phyloP scores from a whole-genome alignment of 768 basidiomycete species.

The Suillus occidentalis region DNA sequence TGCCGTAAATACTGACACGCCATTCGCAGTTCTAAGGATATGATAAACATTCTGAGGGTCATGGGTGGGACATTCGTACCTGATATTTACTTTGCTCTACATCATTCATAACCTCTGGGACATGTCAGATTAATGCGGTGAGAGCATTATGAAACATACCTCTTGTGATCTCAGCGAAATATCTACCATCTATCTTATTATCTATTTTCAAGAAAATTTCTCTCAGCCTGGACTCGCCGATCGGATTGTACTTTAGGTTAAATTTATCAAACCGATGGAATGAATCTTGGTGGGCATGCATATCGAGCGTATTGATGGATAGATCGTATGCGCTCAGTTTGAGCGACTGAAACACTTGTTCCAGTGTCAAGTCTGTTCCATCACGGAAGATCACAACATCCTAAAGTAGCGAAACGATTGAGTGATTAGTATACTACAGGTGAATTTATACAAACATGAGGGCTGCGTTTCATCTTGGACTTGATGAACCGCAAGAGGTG shows the following conservation, averaged over 20 bases:
- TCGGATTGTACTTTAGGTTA: slow-evolving; percentile 96
- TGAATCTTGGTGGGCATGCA: slow-evolving; percentile 98
- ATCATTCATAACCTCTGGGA: slow-evolving; percentile 93
- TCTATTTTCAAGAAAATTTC: slow-evolving; percentile 99
- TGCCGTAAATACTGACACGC: slow-evolving; percentile 94
- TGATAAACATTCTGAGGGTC: not conserved
- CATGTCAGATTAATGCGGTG: not conserved
- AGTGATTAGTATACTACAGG: not conserved
- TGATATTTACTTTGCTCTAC: slow-evolving; percentile 98
- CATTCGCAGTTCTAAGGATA: slow-evolving; percentile 84
- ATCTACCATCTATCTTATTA: slow-evolving; percentile 88
- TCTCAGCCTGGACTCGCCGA: slow-evolving; percentile 89
- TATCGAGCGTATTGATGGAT: slow-evolving; percentile 97
- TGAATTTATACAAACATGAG: slow-evolving; percentile 51
- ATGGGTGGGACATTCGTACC: slow-evolving; percentile 40
- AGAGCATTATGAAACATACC: slow-evolving; percentile 45
- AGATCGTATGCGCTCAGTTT: slow-evolving; percentile 96
- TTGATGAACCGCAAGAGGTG: slow-evolving; percentile 98
- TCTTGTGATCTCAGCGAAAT: slow-evolving; percentile 91
- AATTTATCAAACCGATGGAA: slow-evolving; percentile 99
- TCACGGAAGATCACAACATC: slow-evolving; percentile 97
- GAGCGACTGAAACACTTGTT: slow-evolving; percentile 95
- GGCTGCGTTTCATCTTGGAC: slow-evolving; percentile 91
- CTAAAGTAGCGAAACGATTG: slow-evolving; percentile 39
- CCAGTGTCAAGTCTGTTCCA: slow-evolving; percentile 80